Evolutionary conservation across 2,329 filamentous ascomycete species (phyloP).

Genomic region (Aspergillus fumigatus): DNA sequence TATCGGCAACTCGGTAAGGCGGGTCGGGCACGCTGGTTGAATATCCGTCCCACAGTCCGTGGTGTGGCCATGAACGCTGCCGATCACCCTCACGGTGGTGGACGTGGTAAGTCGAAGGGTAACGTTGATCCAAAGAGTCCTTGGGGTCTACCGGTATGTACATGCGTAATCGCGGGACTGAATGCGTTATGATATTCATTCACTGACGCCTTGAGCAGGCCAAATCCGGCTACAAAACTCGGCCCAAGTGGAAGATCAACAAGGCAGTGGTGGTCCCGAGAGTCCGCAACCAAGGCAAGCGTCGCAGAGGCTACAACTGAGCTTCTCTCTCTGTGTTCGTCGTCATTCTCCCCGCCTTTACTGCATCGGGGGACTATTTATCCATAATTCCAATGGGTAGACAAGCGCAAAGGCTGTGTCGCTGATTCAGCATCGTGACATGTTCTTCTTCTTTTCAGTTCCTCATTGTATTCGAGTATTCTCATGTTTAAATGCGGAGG

Average conservation of each 20-base stretch:
- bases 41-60: conserved; percentile 90
- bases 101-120: conserved; percentile 98
- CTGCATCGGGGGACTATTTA: background rate
- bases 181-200: conserved; percentile 6
- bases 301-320: conserved; percentile 62
- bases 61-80: conserved; percentile 99
- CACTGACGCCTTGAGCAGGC: conserved; percentile 34
- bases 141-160: conserved; percentile 88
- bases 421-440: background rate
- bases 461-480: background rate
- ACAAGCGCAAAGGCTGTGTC: background rate
- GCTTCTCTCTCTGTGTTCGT: conserved; percentile 2
- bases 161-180: background rate
- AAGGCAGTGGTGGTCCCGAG: conserved; percentile 83
- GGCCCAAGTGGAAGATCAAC: conserved; percentile 83
- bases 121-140: conserved; percentile 92
- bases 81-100: conserved; percentile 98
- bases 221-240: conserved; percentile 74
- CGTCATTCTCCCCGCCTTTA: conserved; percentile 5
- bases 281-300: conserved; percentile 85
- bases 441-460: background rate
- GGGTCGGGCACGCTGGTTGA: conserved; percentile 86
- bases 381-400: background rate
- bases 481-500: background rate
- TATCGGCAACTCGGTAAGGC: conserved; percentile 92